Percentiles rank a stretch among this genome's conserved stretches.
phyloP scores from a whole-genome alignment of 129 eudicot species.

The Tanacetum coccineum region DNA sequence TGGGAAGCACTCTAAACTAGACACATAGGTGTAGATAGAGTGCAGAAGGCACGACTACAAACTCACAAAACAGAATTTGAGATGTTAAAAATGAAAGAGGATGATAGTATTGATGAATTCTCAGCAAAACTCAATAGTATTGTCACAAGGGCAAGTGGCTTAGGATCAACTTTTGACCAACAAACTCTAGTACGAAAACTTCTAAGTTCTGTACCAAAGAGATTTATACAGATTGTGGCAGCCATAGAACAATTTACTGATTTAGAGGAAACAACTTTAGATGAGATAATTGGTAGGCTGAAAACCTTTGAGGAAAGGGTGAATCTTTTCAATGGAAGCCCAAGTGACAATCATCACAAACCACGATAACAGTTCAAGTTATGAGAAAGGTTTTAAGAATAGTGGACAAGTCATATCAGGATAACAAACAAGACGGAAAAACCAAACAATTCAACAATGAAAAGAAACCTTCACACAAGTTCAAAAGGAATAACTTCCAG shows the following conservation, averaged over 20 bases:
- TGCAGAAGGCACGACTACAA: too few relatives aligned
- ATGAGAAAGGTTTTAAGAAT: background rate
- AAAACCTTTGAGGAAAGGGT: background rate
- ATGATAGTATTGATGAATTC: background rate
- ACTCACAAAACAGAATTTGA: too few relatives aligned
- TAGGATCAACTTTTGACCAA: background rate
- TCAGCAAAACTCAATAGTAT: background rate
- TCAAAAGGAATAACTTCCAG: too few relatives aligned
- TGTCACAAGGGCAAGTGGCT: background rate
- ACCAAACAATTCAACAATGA: too few relatives aligned
- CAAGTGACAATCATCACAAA: background rate
- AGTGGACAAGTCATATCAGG: constrained; percentile 1
- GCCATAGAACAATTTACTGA: constrained; percentile 1
- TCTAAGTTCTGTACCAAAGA: background rate
- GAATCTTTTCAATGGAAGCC: background rate
- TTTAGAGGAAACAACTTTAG: too few relatives aligned
- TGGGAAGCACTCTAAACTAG: background rate
- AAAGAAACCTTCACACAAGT: too few relatives aligned
- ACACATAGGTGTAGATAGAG: constrained; percentile 1
- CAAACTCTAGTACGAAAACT: background rate
- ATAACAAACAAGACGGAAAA: too few relatives aligned
- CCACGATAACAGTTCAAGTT: background rate
- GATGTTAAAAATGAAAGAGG: background rate
- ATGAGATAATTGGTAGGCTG: background rate
- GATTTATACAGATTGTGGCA: background rate